These are phyloP conservation scores for Colletotrichum camelliae DNA, from an alignment of 2,329 filamentous ascomycete species.

Conservation along the genomic window DNA sequence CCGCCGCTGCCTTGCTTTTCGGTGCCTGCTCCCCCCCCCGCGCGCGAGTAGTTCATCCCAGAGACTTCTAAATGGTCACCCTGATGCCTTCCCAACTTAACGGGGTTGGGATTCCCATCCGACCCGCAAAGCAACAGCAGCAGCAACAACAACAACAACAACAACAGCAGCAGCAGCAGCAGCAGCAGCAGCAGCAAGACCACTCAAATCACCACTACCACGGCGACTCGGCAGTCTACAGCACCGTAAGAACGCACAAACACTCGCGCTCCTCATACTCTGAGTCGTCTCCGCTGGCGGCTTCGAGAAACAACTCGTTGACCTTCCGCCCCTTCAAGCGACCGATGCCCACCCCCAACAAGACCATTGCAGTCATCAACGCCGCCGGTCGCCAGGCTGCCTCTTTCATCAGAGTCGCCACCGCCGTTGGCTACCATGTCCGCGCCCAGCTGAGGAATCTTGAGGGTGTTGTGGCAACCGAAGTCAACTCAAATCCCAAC, in stretches of 20 bases:
- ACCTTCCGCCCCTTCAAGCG: constrained; percentile 67
- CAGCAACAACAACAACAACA: constrained; percentile 15
- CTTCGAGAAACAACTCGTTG: constrained; percentile 63
- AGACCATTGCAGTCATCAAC: constrained; percentile 94
- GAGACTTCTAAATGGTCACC: constrained; percentile 21
- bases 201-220: constrained; percentile 20
- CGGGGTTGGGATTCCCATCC: constrained; percentile 36
- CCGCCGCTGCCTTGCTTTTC: neutral
- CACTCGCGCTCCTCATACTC: constrained; percentile 68
- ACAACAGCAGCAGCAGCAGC: neutral
- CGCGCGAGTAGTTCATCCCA: constrained; percentile 5
- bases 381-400: constrained; percentile 94
- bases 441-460: constrained; percentile 89
- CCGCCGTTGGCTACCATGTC: constrained; percentile 91
- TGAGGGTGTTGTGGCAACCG: constrained; percentile 86
- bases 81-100: constrained; percentile 38
- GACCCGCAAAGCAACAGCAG: constrained; percentile 35
- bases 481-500: constrained; percentile 82
- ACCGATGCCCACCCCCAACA: constrained; percentile 65
- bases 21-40: constrained; percentile 7
- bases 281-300: constrained; percentile 59
- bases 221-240: constrained; percentile 20
- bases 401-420: constrained; percentile 91
- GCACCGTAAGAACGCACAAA: constrained; percentile 53
- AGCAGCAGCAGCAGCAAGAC: constrained; percentile 2